Base-by-base conservation (phyloP, 2,329 filamentous ascomycete species). In the Fusarium tricinctum region DNA sequence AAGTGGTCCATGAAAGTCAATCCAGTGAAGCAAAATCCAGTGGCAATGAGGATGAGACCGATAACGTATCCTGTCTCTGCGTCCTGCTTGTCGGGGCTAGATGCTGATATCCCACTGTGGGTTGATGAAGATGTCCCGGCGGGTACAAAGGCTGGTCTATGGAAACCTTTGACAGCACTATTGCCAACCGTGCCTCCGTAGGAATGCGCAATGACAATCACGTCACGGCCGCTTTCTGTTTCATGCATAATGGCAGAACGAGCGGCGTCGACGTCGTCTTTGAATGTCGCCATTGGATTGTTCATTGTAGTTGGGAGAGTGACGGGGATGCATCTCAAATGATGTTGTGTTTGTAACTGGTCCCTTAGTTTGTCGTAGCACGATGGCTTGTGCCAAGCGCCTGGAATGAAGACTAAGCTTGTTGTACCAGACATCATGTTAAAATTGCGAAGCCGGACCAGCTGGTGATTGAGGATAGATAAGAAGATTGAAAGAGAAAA, bases 131-230 rank as follows among this genome's bases (percentile, higher is more conserved):
- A 23, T 23, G 23, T 23, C 23, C 23, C 23, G 14, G 13, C 32
- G 14, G 13, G 13, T 7, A 17, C 2, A 33, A 33, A 15, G 32
- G 12, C 15, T 33, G 23, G 23, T 5, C 12, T 35, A 1, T 35
- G 17, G 13, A 52, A 30, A 7, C 38, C 46, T 38, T 19, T 57
- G 2, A 52, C 15, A 3, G 35, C 53, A 14, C 53, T 57, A 9
- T 52, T 57, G 0, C 53, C 53, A 1, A 57, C 53, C 8, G 40
- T 57, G 8, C 53, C 53, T 14, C 53, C 46, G 19, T 52, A 57
- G 1, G 53, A 57, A 20, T 57, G 53, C 9, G 53, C 20, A 3
- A 57, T 15, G 10, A 57, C 20, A 19, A 57, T 57, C n/a, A 52
- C 53, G 9, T 52, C 23, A 0, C 5, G 20, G 3, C 53, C 46